phyloP scores from a whole-genome alignment of 192 early-diverging fungal genomes.

The Chytriomyces hyalinus region DNA sequence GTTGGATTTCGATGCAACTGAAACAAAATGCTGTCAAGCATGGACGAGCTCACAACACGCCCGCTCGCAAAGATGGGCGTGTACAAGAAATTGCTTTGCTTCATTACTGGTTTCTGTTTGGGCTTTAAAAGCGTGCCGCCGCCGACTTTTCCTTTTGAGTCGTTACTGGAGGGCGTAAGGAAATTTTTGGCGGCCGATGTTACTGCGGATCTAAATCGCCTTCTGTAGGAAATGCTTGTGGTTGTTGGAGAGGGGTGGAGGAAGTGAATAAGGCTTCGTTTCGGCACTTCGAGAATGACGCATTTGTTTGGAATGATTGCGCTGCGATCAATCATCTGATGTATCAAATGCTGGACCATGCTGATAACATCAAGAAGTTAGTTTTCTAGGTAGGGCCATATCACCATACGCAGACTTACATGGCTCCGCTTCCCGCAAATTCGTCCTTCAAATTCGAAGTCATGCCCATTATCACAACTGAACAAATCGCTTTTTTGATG shows the following conservation, averaged over 20 bases:
- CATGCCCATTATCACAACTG: constrained; percentile 11
- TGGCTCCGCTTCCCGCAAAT: constrained; percentile 24
- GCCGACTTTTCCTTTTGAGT: too few relatives aligned
- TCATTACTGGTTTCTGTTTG: neutral
- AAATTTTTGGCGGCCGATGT: neutral
- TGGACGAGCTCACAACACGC: constrained; percentile 60
- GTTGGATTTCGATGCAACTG: constrained; percentile 58
- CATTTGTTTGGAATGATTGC: constrained; percentile 26
- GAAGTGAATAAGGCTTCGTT: constrained; percentile 65
- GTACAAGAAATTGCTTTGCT: constrained; percentile 41
- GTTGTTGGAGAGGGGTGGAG: constrained; percentile 49
- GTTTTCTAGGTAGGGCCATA: too few relatives aligned
- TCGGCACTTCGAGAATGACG: constrained; percentile 40
- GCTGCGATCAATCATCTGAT: constrained; percentile 51
- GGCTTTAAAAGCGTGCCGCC: too few relatives aligned
- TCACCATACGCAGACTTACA: neutral
- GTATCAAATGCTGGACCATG: constrained; percentile 68
- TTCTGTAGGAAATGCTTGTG: neutral
- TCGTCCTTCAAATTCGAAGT: constrained; percentile 6
- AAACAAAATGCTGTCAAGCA: constrained; percentile 46
- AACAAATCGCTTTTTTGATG: neutral
- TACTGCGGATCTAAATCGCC: neutral
- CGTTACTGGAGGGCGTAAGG: too few relatives aligned
- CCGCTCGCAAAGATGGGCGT: constrained; percentile 71
- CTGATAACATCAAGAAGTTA: too few relatives aligned